Evolutionary conservation across 148 eudicot genomes (phyloP), one percentile per base, ranked within the genome.

Genomic region (Chenopodium quinoa): DNA sequence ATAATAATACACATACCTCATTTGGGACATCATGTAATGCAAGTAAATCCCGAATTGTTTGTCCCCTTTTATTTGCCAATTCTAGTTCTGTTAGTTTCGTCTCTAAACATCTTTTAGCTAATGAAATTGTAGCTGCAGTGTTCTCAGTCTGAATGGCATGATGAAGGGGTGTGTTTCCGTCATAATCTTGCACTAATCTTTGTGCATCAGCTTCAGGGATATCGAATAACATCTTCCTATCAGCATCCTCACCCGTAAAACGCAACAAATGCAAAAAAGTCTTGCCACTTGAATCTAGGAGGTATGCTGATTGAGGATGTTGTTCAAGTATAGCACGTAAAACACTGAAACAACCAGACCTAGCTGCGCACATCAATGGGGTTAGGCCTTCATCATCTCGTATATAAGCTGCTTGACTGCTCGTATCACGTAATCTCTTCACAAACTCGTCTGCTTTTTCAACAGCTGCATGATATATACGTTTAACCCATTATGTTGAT

Each of bases 141-240:
- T 80, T 80, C 54, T 46, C 9, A 23, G 56, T 62, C 79, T 77
- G 20, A 37, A 77, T 63, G 70, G 79, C 69, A 22, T 73, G 44
- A 47, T 80, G 82, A 11, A 80, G 67, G 1, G 82, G 71, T 10
- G 82, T 80, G 50, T 80, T 29, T 16, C 77, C 82, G 0, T 80
- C 82, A 73, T 23, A 11, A 25, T 80, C 82, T 44, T 40, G 77
- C n/a, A 80, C 77, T n/a, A 29, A 44, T 31, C 76, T 27, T 44
- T 72, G 77, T 37, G 71, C 82, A 73, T 72, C 77, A 4, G 69
- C 77, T 60, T 80, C 82, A 12, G 71, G 62, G 46, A 73, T 62
- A 2, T 62, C 20, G 23, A 80, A 80, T 20, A 80, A 73, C 13
- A 46, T 1, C 7, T 63, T 47, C 20, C 50, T 44, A 47, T 63